A percentile compares a stretch with the other conserved stretches of the same genome.
Evolutionary conservation across 352 stramenopile genomes (phyloP).

Genomic region (Blastocystis sp.): DNA sequence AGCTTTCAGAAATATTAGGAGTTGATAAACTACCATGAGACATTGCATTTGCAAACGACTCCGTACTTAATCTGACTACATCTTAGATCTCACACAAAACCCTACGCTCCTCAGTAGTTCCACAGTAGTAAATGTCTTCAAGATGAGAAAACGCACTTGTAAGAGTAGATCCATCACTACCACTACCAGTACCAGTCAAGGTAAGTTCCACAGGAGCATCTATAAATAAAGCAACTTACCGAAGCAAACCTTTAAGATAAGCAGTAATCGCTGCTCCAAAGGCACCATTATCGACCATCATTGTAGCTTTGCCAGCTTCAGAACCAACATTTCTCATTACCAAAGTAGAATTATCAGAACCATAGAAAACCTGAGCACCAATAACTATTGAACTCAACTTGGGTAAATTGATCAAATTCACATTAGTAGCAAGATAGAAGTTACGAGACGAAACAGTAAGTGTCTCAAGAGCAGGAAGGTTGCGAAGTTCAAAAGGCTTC

Average conservation of each 20-base stretch:
- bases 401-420: background rate
- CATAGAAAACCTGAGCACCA: background rate
- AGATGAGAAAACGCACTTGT: no score
- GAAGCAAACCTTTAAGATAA: background rate
- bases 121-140: no score
- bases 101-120: no score
- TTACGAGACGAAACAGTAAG: background rate
- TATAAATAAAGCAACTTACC: background rate
- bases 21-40: no score
- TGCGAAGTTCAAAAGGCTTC: background rate
- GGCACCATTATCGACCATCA: background rate
- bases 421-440: background rate
- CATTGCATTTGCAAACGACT: no score
- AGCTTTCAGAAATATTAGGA: no score
- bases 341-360: background rate
- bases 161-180: no score
- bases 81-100: no score
- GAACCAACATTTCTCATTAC: background rate
- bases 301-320: background rate
- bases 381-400: background rate
- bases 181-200: background rate
- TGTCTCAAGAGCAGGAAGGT: background rate
- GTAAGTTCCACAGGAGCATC: background rate
- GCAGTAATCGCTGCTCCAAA: background rate
- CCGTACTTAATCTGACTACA: no score